These are phyloP conservation scores for Neophaeococcomyces mojaviensis DNA, from an alignment of 2,329 filamentous ascomycete genomes.

Conservation along the genomic window DNA sequence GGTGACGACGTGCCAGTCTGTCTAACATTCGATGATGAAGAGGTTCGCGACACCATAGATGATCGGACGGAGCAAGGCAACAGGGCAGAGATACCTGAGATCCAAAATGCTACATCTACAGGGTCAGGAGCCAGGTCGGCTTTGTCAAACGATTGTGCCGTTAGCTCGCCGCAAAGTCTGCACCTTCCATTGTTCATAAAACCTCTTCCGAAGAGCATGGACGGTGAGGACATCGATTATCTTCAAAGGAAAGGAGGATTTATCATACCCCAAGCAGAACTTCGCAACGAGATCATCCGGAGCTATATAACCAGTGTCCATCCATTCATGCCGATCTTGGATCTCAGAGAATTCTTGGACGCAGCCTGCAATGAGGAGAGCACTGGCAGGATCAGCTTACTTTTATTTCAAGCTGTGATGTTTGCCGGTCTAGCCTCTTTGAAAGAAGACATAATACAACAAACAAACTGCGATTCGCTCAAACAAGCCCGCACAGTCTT, in stretches of 20 bases:
- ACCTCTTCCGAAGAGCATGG: conserved; percentile 64
- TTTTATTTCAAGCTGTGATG: conserved; percentile 91
- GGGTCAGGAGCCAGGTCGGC: no score
- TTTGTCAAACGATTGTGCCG: conserved; percentile 15
- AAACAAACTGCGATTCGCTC: conserved; percentile 40
- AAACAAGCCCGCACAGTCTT: conserved; percentile 9
- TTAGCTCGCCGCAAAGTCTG: conserved; percentile 44
- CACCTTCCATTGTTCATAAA: conserved; percentile 54
- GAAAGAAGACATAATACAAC: conserved; percentile 76
- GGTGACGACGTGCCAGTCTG: conserved; percentile 36
- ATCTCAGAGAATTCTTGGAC: conserved; percentile 51
- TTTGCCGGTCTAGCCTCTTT: conserved; percentile 84
- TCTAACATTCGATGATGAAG: conserved; percentile 33
- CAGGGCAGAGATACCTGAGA: no score
- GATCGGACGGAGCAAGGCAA: conserved; percentile 13
- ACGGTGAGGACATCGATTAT: conserved; percentile 75
- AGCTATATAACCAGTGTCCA: conserved; percentile 83
- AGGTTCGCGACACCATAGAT: conserved; percentile 32
- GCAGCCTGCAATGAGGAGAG: conserved; percentile 51
- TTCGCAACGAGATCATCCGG: conserved; percentile 73
- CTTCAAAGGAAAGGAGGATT: conserved; percentile 64
- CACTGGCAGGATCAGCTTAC: conserved; percentile 55
- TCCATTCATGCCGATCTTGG: conserved; percentile 85
- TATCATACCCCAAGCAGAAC: conserved; percentile 57
- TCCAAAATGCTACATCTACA: no score